Percentiles rank a stretch among this genome's conserved stretches.
Evolutionary conservation across 2,329 filamentous ascomycete species (phyloP).

Genomic region (Achaetomium macrosporum): DNA sequence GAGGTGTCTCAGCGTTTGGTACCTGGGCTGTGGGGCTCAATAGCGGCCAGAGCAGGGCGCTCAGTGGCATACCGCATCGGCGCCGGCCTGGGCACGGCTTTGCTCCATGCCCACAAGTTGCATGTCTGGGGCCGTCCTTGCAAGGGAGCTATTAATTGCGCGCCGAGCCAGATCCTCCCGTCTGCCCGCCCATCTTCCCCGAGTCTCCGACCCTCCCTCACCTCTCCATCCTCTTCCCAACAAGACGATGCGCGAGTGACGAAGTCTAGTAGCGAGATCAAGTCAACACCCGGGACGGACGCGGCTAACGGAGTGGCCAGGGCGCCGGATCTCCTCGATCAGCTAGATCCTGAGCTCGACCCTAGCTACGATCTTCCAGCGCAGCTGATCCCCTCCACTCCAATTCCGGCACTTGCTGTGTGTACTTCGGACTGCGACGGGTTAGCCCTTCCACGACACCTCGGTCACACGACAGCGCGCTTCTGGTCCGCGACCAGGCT

Average conservation of each 20-base stretch:
- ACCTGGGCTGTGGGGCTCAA: conserved; percentile 12
- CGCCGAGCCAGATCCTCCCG: conserved; percentile 8
- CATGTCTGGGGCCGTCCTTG: background rate
- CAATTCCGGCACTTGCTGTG: background rate
- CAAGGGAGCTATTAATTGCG: conserved; percentile 11
- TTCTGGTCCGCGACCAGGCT: conserved; percentile 10
- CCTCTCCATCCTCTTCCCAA: background rate
- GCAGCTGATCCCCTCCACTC: background rate
- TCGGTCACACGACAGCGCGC: background rate
- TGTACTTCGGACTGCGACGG: background rate
- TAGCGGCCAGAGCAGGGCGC: conserved; percentile 6
- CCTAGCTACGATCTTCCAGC: background rate
- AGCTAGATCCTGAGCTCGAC: background rate
- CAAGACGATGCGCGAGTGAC: conserved; percentile 1
- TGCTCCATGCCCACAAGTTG: background rate
- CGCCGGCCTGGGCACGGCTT: conserved; percentile 4
- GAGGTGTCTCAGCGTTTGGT: background rate
- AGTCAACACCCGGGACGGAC: conserved; percentile 1
- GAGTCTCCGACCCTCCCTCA: background rate
- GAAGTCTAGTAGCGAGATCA: background rate
- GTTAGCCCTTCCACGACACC: too few species aligned
- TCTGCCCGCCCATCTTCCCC: background rate
- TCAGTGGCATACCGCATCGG: conserved; percentile 9
- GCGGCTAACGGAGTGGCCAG: background rate
- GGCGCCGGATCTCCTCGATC: background rate